These are phyloP conservation scores for Oryza brachyantha DNA, from an alignment of 176 grass and related monocot genomes.

Conservation along the genomic window DNA sequence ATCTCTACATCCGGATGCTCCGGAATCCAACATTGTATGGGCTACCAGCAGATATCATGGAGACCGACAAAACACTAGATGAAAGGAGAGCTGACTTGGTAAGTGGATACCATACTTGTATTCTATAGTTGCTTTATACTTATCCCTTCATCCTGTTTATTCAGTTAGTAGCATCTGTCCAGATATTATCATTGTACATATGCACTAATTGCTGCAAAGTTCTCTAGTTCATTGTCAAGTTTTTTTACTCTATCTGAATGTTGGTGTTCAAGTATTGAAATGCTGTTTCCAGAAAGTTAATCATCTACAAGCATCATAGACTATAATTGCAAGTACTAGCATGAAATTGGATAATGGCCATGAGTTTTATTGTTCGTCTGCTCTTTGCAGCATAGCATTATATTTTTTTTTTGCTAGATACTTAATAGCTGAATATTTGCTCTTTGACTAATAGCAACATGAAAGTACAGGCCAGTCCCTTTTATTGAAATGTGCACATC, in stretches of 20 bases:
- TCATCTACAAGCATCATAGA: not conserved
- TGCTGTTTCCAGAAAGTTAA: not conserved
- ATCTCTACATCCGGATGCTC: slow-evolving; percentile 87
- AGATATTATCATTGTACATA: not conserved
- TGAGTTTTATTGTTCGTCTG: not conserved
- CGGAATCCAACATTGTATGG: slow-evolving; percentile 92
- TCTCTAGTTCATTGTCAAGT: not conserved
- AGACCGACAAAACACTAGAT: slow-evolving; percentile 73
- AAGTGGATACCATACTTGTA: slow-evolving; percentile 29
- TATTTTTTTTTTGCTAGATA: slow-evolving; percentile 4
- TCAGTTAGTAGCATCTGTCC: slow-evolving; percentile 9
- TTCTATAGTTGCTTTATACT: slow-evolving; percentile 1
- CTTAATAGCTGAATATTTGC: not conserved
- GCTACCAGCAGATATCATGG: slow-evolving; percentile 69
- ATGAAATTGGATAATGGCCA: not conserved
- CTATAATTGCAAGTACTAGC: not conserved
- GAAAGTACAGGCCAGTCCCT: not conserved
- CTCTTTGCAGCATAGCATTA: not conserved
- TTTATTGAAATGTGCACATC: not conserved
- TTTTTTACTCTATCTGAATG: not conserved
- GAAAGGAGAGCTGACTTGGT: slow-evolving; percentile 96
- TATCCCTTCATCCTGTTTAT: not conserved
- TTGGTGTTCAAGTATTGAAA: not conserved
- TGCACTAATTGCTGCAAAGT: not conserved
- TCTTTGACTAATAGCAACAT: not conserved